Evolutionary conservation across 2,329 filamentous ascomycete genomes (phyloP).

Genomic region (Pseudocercospora cruenta): DNA sequence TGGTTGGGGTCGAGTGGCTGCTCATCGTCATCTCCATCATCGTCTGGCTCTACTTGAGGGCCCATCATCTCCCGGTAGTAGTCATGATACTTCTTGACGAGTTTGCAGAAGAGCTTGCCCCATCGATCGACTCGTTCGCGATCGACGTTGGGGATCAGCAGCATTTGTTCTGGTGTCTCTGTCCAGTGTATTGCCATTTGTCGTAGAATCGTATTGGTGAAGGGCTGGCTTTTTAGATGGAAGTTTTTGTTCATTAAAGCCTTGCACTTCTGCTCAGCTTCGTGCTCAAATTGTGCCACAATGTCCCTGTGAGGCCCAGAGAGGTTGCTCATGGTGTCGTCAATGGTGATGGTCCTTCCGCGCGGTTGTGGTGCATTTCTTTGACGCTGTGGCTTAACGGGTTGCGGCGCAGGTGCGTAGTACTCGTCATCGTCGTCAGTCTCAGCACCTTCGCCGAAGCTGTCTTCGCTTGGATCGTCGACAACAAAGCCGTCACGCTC

Average conservation of each 20-base stretch:
- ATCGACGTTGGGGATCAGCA: conserved; percentile 65
- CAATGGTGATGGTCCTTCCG: conserved; percentile 63
- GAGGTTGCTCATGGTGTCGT: conserved; percentile 58
- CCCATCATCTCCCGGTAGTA: conserved; percentile 46
- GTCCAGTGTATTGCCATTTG: conserved; percentile 76
- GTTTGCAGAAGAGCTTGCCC: conserved; percentile 63
- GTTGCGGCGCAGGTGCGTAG: conserved; percentile 45
- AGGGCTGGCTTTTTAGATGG: conserved; percentile 61
- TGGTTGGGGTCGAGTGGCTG: conserved; percentile 55
- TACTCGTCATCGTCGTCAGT: conserved; percentile 42
- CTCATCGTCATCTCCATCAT: conserved; percentile 49
- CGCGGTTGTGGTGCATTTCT: conserved; percentile 37
- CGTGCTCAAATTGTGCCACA: conserved; percentile 66
- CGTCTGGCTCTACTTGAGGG: conserved; percentile 36
- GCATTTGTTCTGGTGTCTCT: conserved; percentile 63
- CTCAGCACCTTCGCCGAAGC: conserved; percentile 41
- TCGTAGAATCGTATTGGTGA: conserved; percentile 70
- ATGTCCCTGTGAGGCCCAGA: conserved; percentile 65
- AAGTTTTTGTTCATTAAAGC: conserved; percentile 61
- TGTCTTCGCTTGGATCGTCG: conserved; percentile 36
- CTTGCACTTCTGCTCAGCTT: conserved; percentile 65
- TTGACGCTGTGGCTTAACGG: conserved; percentile 40
- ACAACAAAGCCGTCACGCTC: conserved; percentile 43
- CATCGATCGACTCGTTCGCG: conserved; percentile 63
- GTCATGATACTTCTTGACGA: conserved; percentile 53